Conservation (phyloP, 345 rosid species). For the Viola odorata region DNA sequence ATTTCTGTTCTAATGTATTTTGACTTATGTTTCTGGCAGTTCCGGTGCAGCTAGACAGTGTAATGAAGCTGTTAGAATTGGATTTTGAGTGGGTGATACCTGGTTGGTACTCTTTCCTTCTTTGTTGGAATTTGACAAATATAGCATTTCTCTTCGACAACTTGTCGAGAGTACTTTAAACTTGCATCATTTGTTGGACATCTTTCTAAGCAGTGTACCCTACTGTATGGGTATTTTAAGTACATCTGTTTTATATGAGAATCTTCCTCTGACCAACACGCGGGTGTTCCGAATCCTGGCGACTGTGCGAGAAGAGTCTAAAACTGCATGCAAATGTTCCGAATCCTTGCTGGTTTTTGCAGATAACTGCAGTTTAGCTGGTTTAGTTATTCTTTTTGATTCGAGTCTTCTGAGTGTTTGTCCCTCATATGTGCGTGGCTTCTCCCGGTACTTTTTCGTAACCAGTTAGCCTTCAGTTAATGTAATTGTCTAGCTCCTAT, state of each 20-base stretch:
- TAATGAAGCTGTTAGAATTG: conserved; percentile 23
- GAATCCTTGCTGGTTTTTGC: too few species aligned
- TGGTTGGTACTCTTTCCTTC: conserved; percentile 18
- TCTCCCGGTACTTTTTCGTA: not conserved
- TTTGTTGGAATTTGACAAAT: not conserved
- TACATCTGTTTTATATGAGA: too few species aligned
- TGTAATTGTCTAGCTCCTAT: not conserved
- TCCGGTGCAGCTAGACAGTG: conserved; percentile 28
- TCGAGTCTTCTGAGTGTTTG: too few species aligned
- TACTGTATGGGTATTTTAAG: too few species aligned
- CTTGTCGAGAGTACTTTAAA: not conserved
- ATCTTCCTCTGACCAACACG: too few species aligned
- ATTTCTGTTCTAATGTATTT: not conserved
- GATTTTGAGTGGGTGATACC: conserved; percentile 40
- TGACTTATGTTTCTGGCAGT: conserved; percentile 22
- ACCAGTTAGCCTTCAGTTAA: not conserved
- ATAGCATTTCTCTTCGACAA: not conserved
- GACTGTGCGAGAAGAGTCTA: too few species aligned
- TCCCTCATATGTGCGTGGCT: not conserved
- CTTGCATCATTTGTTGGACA: not conserved
- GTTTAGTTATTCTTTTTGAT: too few species aligned
- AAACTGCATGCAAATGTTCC: too few species aligned
- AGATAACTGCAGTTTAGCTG: too few species aligned
- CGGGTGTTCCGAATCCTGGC: too few species aligned
- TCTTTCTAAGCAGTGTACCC: not conserved